Evolutionary conservation across 768 basidiomycete genomes (phyloP).

Genomic region (Cubamyces lactineus): DNA sequence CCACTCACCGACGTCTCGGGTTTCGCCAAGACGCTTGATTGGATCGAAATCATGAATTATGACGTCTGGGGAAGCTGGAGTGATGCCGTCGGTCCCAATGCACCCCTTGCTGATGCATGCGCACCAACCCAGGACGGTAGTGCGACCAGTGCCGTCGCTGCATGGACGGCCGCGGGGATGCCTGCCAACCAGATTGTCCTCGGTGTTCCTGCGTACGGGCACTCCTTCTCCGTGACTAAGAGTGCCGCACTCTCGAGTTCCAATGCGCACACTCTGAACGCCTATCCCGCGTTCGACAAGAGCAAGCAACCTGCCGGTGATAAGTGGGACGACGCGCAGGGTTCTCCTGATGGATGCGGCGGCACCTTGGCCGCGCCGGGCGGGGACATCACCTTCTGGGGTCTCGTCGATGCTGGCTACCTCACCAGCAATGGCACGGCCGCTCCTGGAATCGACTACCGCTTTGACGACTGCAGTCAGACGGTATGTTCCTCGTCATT

Average conservation of each 20-base stretch:
- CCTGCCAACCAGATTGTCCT: constrained; percentile 75
- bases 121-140: constrained; percentile 72
- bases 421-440: constrained; percentile 49
- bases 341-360: constrained; percentile 63
- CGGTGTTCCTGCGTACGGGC: constrained; percentile 85
- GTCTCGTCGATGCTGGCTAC: constrained; percentile 58
- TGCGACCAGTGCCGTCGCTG: constrained; percentile 68
- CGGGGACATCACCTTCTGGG: constrained; percentile 68
- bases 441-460: constrained; percentile 52
- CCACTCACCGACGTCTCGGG: constrained; percentile 64
- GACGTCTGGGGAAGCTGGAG: constrained; percentile 61
- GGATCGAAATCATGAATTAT: constrained; percentile 75
- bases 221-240: constrained; percentile 58
- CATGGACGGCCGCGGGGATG: constrained; percentile 81
- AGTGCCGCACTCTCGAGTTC: constrained; percentile 41
- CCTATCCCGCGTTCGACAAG: constrained; percentile 57
- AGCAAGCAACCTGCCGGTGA: constrained; percentile 53
- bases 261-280: constrained; percentile 41
- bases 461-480: constrained; percentile 70
- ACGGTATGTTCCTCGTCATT: constrained; percentile 52
- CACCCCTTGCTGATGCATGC: constrained; percentile 83
- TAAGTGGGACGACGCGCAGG: constrained; percentile 54
- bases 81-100: constrained; percentile 72
- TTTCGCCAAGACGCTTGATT: constrained; percentile 74
- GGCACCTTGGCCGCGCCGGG: constrained; percentile 45